Evolutionary conservation across 2,329 filamentous ascomycete genomes (phyloP), one percentile per base, ranked within the genome.

Genomic region (Calonectria hongkongensis): DNA sequence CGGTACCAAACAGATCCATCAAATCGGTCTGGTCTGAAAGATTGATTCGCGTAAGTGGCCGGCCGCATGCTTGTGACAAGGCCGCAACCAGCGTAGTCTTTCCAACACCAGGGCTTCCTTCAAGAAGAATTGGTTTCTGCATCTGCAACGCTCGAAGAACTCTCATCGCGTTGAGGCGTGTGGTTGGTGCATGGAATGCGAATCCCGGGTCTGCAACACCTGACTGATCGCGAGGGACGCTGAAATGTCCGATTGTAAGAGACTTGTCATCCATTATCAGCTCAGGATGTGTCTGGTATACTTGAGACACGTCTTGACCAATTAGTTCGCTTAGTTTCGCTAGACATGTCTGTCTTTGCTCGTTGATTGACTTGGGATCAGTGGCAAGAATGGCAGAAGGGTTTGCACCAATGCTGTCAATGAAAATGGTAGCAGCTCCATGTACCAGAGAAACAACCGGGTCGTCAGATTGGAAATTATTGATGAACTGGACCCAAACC

Each of bases 21-120:
- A 99, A 87, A 83, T 99, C 97, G 0, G 97, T 99, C 85, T 99
- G 97, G 79, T 99, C 97, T 0, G 97, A 98, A 72, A 99, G 88
- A 81, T 99, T 99, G 84, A 99, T 98, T 79, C 97, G 91, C 0
- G 95, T 98, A 74, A 99, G 86, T 9, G 94, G 93, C 74, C 93
- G 93, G 6, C 96, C 95, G 75, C 95, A 94, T 4, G 93, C 92
- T 77, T 91, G 90, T 1, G 97, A 94, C 56, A 99, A 87, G 0
- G 97, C 96, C 56, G 94, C 93, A 27, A 99, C 92, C 16, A 99
- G 89, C 1, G 96, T 98, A 0, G 97, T 99, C 86, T 99, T 99
- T 69, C 97, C 97, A 27, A 99, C 97, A 82, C 97, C 97, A n/a
- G 97, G 97, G 78, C 94, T 98, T 43, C 97, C 97, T 86, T 99